Conservation (phyloP, 31 red algal genomes). For the Bonnemaisonia californica region DNA sequence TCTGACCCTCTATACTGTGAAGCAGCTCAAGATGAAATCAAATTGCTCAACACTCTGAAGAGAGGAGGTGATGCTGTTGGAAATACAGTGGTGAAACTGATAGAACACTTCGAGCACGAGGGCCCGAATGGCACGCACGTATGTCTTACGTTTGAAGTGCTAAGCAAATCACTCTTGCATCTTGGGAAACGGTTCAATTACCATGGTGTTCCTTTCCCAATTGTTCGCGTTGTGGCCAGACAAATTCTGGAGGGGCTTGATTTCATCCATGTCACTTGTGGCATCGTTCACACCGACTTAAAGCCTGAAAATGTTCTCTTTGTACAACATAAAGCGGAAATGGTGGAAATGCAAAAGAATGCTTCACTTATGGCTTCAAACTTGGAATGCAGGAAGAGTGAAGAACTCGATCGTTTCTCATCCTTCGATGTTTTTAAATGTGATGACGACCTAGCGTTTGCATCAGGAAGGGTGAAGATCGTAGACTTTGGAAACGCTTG, state of each 20-base stretch:
- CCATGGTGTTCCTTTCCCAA: conserved; percentile 62
- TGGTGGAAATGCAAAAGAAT: not conserved
- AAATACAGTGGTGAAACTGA: conserved; percentile 54
- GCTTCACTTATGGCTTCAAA: conserved; percentile 3
- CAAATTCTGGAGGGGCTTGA: conserved; percentile 77
- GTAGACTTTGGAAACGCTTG: conserved; percentile 98
- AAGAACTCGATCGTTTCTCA: conserved; percentile 2
- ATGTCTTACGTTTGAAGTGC: conserved; percentile 82
- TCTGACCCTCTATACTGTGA: conserved; percentile 83
- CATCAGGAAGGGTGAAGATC: conserved; percentile 69
- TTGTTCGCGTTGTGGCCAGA: conserved; percentile 58
- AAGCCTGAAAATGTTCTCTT: conserved; percentile 98
- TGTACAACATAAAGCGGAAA: conserved; percentile 20
- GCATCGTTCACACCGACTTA: conserved; percentile 94
- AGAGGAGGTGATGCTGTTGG: conserved; percentile 20
- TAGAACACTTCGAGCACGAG: conserved; percentile 79
- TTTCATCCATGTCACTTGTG: conserved; percentile 78
- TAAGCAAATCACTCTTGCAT: conserved; percentile 79
- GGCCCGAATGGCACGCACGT: conserved; percentile 84
- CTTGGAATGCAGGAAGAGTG: conserved; percentile 12
- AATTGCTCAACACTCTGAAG: conserved; percentile 44
- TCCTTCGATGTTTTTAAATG: conserved; percentile 8
- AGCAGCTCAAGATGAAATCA: conserved; percentile 93
- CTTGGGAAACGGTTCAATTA: conserved; percentile 83
- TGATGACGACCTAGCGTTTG: conserved; percentile 45